Conservation (phyloP, 192 early-diverging fungal genomes). For the Coemansia sp. region DNA sequence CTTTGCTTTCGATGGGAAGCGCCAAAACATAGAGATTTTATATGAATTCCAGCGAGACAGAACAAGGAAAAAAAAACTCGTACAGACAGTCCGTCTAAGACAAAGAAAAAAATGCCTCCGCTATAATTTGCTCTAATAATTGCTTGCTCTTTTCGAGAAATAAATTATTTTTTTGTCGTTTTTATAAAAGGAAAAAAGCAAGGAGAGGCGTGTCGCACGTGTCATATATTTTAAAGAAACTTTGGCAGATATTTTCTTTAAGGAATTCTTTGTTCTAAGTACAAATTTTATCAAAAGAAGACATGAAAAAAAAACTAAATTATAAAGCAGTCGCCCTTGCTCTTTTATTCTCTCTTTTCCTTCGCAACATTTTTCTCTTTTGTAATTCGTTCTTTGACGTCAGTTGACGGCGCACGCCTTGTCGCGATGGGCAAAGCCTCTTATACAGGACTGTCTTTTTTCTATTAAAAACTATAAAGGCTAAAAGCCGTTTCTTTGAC, state of each 20-base stretch:
- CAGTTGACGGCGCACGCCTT: too few species aligned
- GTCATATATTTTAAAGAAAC: not conserved
- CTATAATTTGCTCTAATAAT: too few species aligned
- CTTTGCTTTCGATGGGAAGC: too few species aligned
- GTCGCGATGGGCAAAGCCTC: not conserved
- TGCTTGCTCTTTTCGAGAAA: not conserved
- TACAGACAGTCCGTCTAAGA: too few species aligned
- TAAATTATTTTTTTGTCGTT: not conserved
- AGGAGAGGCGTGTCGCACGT: not conserved
- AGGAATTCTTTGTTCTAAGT: too few species aligned
- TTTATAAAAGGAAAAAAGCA: not conserved
- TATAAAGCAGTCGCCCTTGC: not conserved
- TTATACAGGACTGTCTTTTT: too few species aligned
- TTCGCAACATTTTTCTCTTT: not conserved
- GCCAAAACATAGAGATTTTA: too few species aligned
- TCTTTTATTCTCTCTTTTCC: not conserved
- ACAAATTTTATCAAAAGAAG: not conserved
- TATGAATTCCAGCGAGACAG: too few species aligned
- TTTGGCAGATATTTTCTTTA: not conserved
- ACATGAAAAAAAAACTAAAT: not conserved
- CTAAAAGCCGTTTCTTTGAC: not conserved
- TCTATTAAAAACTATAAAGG: too few species aligned
- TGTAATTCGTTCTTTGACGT: too few species aligned
- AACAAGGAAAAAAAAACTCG: too few species aligned
- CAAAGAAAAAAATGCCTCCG: too few species aligned